Evolutionary conservation across 257 asterid genomes (phyloP), one percentile per base, ranked within the genome.

Genomic region (Scutellaria galericulata): DNA sequence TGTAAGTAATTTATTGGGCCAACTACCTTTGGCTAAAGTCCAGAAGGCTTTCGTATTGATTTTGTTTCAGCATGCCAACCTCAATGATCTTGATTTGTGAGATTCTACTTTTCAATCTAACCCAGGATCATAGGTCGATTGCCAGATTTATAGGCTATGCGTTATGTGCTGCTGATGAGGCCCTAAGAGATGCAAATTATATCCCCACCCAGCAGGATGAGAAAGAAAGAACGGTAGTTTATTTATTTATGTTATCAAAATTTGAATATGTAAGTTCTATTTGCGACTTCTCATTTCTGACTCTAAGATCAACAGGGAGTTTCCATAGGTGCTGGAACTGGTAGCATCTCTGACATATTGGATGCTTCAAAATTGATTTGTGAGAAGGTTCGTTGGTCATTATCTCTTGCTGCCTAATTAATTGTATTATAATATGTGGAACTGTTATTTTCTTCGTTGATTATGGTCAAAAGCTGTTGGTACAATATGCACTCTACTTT

Each of bases 291-390:
- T 70, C 60, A 13, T 73, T 62, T 76, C 75, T 86, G 69, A 87
- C 82, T 72, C 66, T 37, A 61, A 78, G 70, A 77, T 72, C 62
- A 68, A 71, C 85, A 93, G 98, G 99, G 99, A 73, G 99, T 94
- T 74, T 94, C 99, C 70, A 88, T 94, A 73, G 99, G 99, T 82
- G 99, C 97, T 4, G 99, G 98, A 80, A 94, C 89, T 66, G 98
- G 99, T 70, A 85, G 98, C 86, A 88, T 94, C 77, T 74, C 87
- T 74, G 99, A 94, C 71, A 84, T 90, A 75, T 76, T 94, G 80
- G 97, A 94, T 69, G 97, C 98, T 68, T 91, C 98, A 66, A 88
- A 83, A 79, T 55, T 94, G 87, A 87, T 91, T 46, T 89, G 79
- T 76, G 99, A 88, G 73, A 94, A 94, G 97, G 98, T 93, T 61